A percentile compares a stretch with the other conserved stretches of the same genome.
Evolutionary conservation across 1,284 basidiomycete genomes (phyloP).

Genomic region (Ceratorhiza oryzae-sativae): DNA sequence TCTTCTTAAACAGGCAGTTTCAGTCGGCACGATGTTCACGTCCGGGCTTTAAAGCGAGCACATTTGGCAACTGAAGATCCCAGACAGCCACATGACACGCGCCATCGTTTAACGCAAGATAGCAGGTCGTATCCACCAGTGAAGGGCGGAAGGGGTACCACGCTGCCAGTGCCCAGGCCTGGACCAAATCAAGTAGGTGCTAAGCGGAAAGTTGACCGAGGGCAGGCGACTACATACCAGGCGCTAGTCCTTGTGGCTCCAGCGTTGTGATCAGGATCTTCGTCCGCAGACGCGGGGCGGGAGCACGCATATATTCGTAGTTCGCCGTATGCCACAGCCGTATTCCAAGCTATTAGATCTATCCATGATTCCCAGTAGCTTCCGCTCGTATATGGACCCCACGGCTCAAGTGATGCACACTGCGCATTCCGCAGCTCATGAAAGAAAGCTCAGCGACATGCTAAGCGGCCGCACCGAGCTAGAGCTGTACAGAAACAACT

Average conservation of each 20-base stretch:
- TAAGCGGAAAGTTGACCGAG: neutral
- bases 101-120: neutral
- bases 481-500: neutral
- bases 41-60: neutral
- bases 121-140: neutral
- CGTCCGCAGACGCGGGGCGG: too few relatives aligned
- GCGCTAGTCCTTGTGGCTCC: neutral
- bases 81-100: neutral
- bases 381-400: too few relatives aligned
- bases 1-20: neutral
- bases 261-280: too few relatives aligned
- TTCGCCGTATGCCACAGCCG: too few relatives aligned
- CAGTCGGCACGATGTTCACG: neutral
- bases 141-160: neutral
- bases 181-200: neutral
- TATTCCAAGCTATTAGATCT: too few relatives aligned
- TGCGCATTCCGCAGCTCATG: too few relatives aligned
- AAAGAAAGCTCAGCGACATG: too few relatives aligned
- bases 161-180: neutral
- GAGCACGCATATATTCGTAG: too few relatives aligned
- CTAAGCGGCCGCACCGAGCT: neutral
- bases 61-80: neutral
- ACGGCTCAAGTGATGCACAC: too few relatives aligned
- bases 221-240: neutral
- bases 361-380: too few relatives aligned